These are phyloP conservation scores for Iberis pinnata DNA, from an alignment of 345 rosid species.

Conservation along the genomic window DNA sequence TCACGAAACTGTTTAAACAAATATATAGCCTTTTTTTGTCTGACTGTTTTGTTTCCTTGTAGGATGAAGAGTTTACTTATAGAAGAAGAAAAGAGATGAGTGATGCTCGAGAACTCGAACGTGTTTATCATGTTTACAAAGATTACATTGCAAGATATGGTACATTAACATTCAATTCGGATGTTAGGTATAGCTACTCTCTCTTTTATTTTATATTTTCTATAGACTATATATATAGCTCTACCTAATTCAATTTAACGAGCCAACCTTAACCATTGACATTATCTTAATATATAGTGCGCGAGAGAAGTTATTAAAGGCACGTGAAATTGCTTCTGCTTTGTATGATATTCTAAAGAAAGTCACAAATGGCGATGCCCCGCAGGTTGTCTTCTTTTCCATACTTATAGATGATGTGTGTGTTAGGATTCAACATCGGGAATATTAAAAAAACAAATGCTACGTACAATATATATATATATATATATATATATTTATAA, in stretches of 20 bases:
- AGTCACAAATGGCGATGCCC: conserved; percentile 48
- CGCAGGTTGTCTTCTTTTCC: conserved; percentile 57
- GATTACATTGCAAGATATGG: conserved; percentile 48
- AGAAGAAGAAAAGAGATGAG: conserved; percentile 43
- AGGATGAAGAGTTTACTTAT: conserved; percentile 63
- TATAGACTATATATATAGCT: too few relatives aligned
- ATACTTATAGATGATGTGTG: too few relatives aligned
- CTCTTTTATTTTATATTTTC: not conserved
- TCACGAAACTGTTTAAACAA: too few relatives aligned
- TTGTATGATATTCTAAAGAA: conserved; percentile 62
- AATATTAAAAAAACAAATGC: too few relatives aligned
- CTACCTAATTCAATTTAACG: conserved; percentile 3
- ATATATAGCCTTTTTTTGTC: too few relatives aligned
- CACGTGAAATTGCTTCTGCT: conserved; percentile 59
- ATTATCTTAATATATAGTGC: conserved; percentile 26
- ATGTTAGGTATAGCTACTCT: conserved; percentile 40
- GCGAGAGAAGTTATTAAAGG: conserved; percentile 53
- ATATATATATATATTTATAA: too few relatives aligned
- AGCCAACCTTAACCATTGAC: conserved; percentile 9
- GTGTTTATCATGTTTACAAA: conserved; percentile 59
- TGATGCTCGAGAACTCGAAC: conserved; percentile 66
- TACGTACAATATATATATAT: too few relatives aligned
- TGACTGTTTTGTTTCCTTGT: conserved; percentile 17
- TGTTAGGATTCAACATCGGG: too few relatives aligned
- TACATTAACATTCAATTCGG: conserved; percentile 42